Percentiles rank a stretch among this genome's conserved stretches.
These are phyloP conservation scores for Phytophthora fragariaefolia DNA, from an alignment of 352 stramenopile species.

Conservation along the genomic window DNA sequence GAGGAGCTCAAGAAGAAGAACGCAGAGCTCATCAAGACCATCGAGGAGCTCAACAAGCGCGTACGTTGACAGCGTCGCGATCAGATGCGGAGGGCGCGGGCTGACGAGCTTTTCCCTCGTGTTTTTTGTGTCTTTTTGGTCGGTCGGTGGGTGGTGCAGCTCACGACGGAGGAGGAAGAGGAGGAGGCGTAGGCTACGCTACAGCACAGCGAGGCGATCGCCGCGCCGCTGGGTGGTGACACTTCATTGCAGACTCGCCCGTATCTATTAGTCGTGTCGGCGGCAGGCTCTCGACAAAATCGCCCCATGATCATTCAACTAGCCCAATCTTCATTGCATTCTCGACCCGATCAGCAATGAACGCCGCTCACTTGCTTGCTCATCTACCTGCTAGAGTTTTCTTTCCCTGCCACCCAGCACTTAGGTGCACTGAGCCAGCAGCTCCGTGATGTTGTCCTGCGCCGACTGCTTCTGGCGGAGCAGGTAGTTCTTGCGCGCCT, in stretches of 20 bases:
- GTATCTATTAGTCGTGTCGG: slow-evolving; percentile 30
- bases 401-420: too few relatives aligned
- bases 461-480: slow-evolving; percentile 79
- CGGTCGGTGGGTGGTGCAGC: slow-evolving; percentile 29
- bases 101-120: not conserved
- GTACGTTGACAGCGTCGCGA: slow-evolving; percentile 29
- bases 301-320: slow-evolving; percentile 22
- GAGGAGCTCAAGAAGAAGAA: slow-evolving; percentile 94
- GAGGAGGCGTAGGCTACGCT: slow-evolving; percentile 37
- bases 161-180: slow-evolving; percentile 76
- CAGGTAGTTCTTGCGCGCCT: slow-evolving; percentile 85
- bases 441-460: slow-evolving; percentile 86
- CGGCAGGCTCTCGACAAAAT: slow-evolving; percentile 13
- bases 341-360: not conserved
- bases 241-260: not conserved
- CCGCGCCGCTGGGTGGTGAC: not conserved
- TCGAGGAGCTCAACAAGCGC: slow-evolving; percentile 92
- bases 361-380: too few relatives aligned
- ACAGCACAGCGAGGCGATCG: slow-evolving; percentile 11
- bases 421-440: slow-evolving; percentile 76
- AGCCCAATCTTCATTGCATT: slow-evolving; percentile 34
- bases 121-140: slow-evolving; percentile 1
- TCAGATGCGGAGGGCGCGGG: not conserved
- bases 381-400: not conserved
- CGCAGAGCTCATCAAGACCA: slow-evolving; percentile 88